Conservation (phyloP, 2,329 filamentous ascomycete species). For the Thielaviopsis euricoi region DNA sequence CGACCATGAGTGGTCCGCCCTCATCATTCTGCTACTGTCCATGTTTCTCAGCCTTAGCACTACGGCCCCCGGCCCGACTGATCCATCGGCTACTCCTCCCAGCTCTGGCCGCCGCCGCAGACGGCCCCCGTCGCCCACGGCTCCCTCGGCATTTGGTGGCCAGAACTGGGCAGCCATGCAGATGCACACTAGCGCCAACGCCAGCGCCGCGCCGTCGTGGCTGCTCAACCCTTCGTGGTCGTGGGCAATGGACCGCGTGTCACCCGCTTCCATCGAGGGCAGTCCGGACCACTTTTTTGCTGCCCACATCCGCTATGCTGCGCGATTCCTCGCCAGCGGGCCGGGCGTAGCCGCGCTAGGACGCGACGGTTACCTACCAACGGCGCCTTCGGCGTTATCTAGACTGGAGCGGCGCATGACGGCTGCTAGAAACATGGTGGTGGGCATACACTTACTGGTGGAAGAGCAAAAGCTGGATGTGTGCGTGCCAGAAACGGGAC, state of each 20-base stretch:
- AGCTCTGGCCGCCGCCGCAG: conserved; percentile 16
- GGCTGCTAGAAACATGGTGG: conserved; percentile 48
- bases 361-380: conserved; percentile 46
- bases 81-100: background rate
- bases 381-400: conserved; percentile 33
- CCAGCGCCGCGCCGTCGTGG: conserved; percentile 36
- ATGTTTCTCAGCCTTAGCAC: conserved; percentile 42
- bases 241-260: conserved; percentile 48
- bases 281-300: conserved; percentile 26
- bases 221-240: conserved; percentile 50
- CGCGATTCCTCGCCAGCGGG: conserved; percentile 45
- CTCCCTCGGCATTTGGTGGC: background rate
- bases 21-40: conserved; percentile 46
- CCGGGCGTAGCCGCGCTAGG: conserved; percentile 39
- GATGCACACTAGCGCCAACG: conserved; percentile 28
- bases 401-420: conserved; percentile 40
- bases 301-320: conserved; percentile 39
- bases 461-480: conserved; percentile 79
- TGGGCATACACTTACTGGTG: conserved; percentile 69
- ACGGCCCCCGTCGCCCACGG: conserved; percentile 18
- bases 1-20: conserved; percentile 52
- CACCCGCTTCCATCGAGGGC: conserved; percentile 14
- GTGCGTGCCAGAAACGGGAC: conserved; percentile 27
- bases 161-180: conserved; percentile 32
- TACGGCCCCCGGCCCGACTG: conserved; percentile 17